Conservation (phyloP, 139 green algal species). For the Asterochloris sp. region DNA sequence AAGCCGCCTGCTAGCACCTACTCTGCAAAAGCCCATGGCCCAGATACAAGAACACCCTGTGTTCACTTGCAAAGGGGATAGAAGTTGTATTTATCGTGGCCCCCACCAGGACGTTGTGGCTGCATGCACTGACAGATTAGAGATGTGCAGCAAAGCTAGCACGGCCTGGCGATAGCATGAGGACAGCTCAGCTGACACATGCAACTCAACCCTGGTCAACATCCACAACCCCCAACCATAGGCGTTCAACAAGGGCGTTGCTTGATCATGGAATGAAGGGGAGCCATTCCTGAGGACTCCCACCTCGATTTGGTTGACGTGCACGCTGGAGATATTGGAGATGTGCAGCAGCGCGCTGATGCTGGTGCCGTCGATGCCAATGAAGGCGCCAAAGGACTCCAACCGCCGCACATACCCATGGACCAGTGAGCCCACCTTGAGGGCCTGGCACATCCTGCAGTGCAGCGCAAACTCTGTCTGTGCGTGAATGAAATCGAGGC, state of each 20-base stretch:
- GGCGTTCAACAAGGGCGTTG: not conserved
- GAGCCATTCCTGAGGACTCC: not conserved
- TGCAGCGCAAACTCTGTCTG: no score
- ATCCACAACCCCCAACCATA: not conserved
- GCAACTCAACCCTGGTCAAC: not conserved
- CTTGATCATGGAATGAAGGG: not conserved
- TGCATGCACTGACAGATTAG: no score
- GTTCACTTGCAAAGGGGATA: no score
- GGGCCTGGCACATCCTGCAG: not conserved
- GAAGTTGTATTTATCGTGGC: no score
- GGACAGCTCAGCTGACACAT: not conserved
- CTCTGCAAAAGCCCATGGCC: no score
- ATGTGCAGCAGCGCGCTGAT: constrained; percentile 57
- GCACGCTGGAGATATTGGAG: constrained; percentile 45
- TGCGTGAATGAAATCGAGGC: no score
- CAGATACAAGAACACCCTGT: no score
- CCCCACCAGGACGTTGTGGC: no score
- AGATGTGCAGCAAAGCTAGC: not conserved
- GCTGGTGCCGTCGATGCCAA: constrained; percentile 47
- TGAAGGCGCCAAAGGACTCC: constrained; percentile 50
- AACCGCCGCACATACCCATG: constrained; percentile 42
- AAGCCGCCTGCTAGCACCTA: no score
- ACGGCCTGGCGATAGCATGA: not conserved
- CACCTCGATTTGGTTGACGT: constrained; percentile 24
- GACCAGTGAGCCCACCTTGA: constrained; percentile 35